These are phyloP conservation scores for Cryptosporidium andersoni DNA, from an alignment of 169 alveolate species.

Conservation along the genomic window DNA sequence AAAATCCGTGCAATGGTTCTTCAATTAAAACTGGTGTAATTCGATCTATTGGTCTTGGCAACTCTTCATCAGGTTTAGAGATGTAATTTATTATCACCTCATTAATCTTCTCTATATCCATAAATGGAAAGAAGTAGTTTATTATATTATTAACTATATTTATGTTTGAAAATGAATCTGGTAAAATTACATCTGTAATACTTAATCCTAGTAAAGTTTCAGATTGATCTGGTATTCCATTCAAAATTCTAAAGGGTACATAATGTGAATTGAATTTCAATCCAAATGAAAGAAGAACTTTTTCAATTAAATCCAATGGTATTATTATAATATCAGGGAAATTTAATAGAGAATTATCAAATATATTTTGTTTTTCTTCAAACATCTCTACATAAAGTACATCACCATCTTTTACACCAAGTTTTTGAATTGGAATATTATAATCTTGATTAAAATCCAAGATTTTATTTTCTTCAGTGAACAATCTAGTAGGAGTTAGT, in stretches of 20 bases:
- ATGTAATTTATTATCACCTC: not conserved
- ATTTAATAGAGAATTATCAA: not conserved
- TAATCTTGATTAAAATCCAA: not conserved
- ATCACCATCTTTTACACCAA: not conserved
- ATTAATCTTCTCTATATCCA: conserved; percentile 8
- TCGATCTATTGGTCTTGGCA: too few relatives aligned
- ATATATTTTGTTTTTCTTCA: not conserved
- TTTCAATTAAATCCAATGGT: conserved; percentile 8
- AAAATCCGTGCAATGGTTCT: not conserved
- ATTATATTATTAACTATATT: conserved; percentile 17
- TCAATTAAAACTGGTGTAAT: not conserved
- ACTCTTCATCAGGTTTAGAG: not conserved
- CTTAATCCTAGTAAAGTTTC: not conserved
- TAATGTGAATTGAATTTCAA: not conserved
- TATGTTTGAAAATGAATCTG: not conserved
- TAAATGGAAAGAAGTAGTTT: conserved; percentile 10
- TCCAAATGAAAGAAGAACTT: conserved; percentile 24
- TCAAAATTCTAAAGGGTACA: too few relatives aligned
- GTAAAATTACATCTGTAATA: conserved; percentile 3
- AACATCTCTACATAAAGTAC: conserved; percentile 10
- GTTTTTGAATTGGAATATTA: not conserved
- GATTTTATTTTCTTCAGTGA: conserved; percentile 2
- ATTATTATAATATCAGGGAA: not conserved
- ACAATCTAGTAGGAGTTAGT: conserved; percentile 23
- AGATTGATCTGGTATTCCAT: not conserved